phyloP scores from a whole-genome alignment of 2,329 filamentous ascomycete species.

The Neonectria hederae region DNA sequence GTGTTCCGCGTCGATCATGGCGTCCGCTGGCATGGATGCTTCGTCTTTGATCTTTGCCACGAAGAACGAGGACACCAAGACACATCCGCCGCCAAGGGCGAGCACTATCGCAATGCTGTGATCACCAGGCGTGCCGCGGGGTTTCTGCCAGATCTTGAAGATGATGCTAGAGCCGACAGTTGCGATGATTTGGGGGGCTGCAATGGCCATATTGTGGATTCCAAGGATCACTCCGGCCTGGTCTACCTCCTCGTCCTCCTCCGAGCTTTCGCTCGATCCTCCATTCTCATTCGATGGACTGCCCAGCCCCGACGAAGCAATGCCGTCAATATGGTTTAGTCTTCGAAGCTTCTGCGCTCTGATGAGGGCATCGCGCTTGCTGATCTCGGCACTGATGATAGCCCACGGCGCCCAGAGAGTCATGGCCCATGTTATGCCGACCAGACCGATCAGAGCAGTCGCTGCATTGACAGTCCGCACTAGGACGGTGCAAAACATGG shows the following conservation, averaged over 20 bases:
- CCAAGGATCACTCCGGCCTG: conserved; percentile 91
- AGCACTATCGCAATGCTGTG: conserved; percentile 88
- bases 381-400: conserved; percentile 92
- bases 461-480: conserved; percentile 76
- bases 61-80: conserved; percentile 79
- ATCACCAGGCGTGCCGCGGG: conserved; percentile 83
- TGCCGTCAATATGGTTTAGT: conserved; percentile 17
- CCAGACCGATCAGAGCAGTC: conserved; percentile 79
- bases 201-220: conserved; percentile 95
- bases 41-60: conserved; percentile 75
- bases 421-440: conserved; percentile 92
- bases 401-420: conserved; percentile 96
- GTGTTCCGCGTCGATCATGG: conserved; percentile 54
- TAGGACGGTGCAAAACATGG: conserved; percentile 86
- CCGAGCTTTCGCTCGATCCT: conserved; percentile 38
- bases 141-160: conserved; percentile 88
- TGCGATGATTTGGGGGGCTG: conserved; percentile 89
- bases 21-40: conserved; percentile 49
- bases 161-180: conserved; percentile 85
- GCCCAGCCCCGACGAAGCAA: conserved; percentile 23
- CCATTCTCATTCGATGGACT: conserved; percentile 22
- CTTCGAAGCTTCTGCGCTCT: conserved; percentile 50
- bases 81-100: conserved; percentile 82
- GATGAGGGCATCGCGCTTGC: conserved; percentile 74
- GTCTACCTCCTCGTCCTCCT: conserved; percentile 69